phyloP scores from a whole-genome alignment of 345 rosid species.

The Citrus cavaleriei region DNA sequence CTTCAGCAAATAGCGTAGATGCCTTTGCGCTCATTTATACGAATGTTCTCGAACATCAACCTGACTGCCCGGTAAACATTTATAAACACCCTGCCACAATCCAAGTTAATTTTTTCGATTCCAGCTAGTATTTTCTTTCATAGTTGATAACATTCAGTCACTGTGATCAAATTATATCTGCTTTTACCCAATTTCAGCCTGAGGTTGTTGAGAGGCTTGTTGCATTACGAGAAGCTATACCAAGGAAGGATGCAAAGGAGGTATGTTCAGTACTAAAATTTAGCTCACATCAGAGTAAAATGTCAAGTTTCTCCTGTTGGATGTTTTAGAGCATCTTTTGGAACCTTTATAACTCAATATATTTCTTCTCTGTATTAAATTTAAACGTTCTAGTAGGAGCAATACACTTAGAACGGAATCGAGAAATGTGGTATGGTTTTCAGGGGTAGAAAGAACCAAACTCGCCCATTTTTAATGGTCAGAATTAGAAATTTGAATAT shows the following conservation, averaged over 20 bases:
- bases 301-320: not conserved
- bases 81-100: conserved; percentile 8
- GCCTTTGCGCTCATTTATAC: conserved; percentile 88
- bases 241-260: conserved; percentile 97
- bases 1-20: conserved; percentile 97
- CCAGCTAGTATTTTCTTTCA: not conserved
- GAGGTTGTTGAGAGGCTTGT: conserved; percentile 99
- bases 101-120: not conserved
- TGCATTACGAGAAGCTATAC: conserved; percentile 89
- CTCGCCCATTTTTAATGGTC: not conserved
- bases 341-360: not conserved
- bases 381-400: not conserved
- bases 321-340: not conserved
- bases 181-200: conserved; percentile 43
- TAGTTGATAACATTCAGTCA: not conserved
- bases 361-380: not conserved
- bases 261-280: conserved; percentile 28
- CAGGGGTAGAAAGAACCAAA: not conserved
- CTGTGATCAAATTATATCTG: not conserved
- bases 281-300: not conserved
- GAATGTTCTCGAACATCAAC: conserved; percentile 95
- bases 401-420: not conserved
- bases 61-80: conserved; percentile 84
- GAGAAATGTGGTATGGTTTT: not conserved
- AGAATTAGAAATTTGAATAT: not conserved